A percentile compares a stretch with the other conserved stretches of the same genome.
phyloP scores from a whole-genome alignment of 2,329 filamentous ascomycete genomes.

The Torrubiellomyces zombiae region DNA sequence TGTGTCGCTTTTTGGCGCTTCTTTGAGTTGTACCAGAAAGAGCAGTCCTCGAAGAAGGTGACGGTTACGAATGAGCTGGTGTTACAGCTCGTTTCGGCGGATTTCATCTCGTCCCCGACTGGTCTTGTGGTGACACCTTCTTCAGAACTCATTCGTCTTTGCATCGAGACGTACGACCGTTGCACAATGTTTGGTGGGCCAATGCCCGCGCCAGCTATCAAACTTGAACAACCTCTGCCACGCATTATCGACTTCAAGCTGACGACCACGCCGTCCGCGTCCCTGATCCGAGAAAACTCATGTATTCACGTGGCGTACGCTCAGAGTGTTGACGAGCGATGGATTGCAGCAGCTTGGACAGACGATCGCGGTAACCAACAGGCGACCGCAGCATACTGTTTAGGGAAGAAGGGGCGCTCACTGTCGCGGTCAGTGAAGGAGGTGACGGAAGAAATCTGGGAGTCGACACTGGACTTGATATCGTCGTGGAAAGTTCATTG shows the following conservation, averaged over 20 bases:
- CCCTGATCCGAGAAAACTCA: constrained; percentile 61
- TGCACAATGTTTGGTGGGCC: constrained; percentile 42
- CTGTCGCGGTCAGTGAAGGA: constrained; percentile 39
- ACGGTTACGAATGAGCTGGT: constrained; percentile 47
- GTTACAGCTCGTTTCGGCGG: constrained; percentile 57
- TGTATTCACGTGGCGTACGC: constrained; percentile 70
- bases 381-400: constrained; percentile 55
- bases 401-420: constrained; percentile 40
- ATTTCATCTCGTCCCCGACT: constrained; percentile 46
- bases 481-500: constrained; percentile 55
- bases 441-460: constrained; percentile 62
- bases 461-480: constrained; percentile 58
- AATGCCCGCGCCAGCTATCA: constrained; percentile 51
- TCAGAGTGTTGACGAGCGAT: constrained; percentile 56
- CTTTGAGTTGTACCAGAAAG: constrained; percentile 39
- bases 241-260: constrained; percentile 63
- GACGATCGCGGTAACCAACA: constrained; percentile 62
- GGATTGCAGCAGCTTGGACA: constrained; percentile 69
- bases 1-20: constrained; percentile 60
- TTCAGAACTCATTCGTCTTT: constrained; percentile 42
- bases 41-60: constrained; percentile 23
- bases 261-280: constrained; percentile 47
- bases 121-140: constrained; percentile 46
- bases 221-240: constrained; percentile 54
- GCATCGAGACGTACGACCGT: constrained; percentile 63